A percentile compares a stretch with the other conserved stretches of the same genome.
These are phyloP conservation scores for Aspergillus mulundensis DNA, from an alignment of 495 filamentous ascomycete genomes.

Conservation along the genomic window DNA sequence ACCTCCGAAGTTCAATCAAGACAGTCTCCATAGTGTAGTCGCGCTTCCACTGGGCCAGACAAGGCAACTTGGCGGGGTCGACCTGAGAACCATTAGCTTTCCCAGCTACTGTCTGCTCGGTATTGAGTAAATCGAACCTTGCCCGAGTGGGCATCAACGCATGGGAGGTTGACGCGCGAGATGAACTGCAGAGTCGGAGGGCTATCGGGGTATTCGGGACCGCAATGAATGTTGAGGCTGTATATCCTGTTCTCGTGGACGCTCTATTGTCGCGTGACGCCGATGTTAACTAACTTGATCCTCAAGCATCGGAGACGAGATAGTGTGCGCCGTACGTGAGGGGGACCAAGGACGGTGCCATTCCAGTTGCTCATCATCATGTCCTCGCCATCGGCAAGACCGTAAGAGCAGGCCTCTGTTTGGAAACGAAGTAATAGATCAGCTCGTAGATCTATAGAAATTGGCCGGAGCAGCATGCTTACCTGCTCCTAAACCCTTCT, in stretches of 20 bases:
- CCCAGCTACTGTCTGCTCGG: neutral
- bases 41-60: conserved; percentile 82
- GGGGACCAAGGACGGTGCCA: conserved; percentile 92
- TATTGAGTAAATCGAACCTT: conserved; percentile 44
- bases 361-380: conserved; percentile 98
- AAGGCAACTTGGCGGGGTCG: conserved; percentile 75
- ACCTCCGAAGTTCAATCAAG: conserved; percentile 82
- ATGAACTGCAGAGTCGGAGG: conserved; percentile 88
- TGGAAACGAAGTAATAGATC: conserved; percentile 5
- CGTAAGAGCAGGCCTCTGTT: conserved; percentile 93
- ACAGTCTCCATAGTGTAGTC: conserved; percentile 93
- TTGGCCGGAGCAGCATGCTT: conserved; percentile 9
- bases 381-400: conserved; percentile 90
- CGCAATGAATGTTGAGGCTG: conserved; percentile 95
- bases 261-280: conserved; percentile 54
- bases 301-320: neutral
- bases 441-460: neutral
- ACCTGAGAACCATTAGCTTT: conserved; percentile 49
- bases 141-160: conserved; percentile 75
- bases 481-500: conserved; percentile 96
- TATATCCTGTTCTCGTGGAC: conserved; percentile 98
- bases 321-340: conserved; percentile 64
- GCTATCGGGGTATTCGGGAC: conserved; percentile 78
- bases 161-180: conserved; percentile 91
- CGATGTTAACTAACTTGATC: neutral